Evolutionary conservation across 306 rosid species (phyloP).

Genomic region (Cicer cuneatum): DNA sequence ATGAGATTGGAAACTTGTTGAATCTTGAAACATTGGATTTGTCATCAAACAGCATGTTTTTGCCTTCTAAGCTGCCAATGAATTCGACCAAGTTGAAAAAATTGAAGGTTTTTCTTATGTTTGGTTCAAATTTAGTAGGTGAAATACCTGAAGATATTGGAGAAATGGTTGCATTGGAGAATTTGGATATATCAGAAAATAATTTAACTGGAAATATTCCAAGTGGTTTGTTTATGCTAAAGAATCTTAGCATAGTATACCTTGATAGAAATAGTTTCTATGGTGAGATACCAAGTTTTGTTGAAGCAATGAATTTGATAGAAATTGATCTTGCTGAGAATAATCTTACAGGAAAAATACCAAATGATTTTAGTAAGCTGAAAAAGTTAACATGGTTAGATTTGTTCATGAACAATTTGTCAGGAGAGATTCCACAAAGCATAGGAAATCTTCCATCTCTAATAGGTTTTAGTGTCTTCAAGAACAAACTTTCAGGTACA

Average conservation of each 20-base stretch:
- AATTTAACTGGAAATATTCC: slow-evolving; percentile 62
- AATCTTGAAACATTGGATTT: slow-evolving; percentile 54
- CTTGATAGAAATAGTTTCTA: slow-evolving; percentile 51
- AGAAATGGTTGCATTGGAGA: slow-evolving; percentile 59
- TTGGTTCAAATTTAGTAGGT: slow-evolving; percentile 54
- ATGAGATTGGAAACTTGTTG: slow-evolving; percentile 60
- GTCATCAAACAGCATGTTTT: not conserved
- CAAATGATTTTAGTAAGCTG: slow-evolving; percentile 61
- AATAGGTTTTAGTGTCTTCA: slow-evolving; percentile 41
- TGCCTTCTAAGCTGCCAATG: slow-evolving; percentile 45
- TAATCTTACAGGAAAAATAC: slow-evolving; percentile 55
- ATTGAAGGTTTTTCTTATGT: slow-evolving; percentile 49
- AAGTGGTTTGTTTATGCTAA: slow-evolving; percentile 48
- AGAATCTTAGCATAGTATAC: slow-evolving; percentile 52
- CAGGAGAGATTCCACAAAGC: slow-evolving; percentile 62
- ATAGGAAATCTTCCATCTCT: slow-evolving; percentile 59
- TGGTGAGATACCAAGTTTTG: slow-evolving; percentile 59
- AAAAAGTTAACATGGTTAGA: slow-evolving; percentile 37
- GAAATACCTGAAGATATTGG: slow-evolving; percentile 63
- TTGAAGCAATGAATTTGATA: slow-evolving; percentile 54
- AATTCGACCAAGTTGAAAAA: slow-evolving; percentile 51
- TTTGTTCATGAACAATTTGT: slow-evolving; percentile 52
- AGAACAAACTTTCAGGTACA: slow-evolving; percentile 62
- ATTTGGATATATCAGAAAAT: slow-evolving; percentile 50
- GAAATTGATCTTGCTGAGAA: slow-evolving; percentile 54